A percentile compares a stretch with the other conserved stretches of the same genome.
Conservation (phyloP, 495 filamentous ascomycete species). For the Aspergillus cristatus region DNA sequence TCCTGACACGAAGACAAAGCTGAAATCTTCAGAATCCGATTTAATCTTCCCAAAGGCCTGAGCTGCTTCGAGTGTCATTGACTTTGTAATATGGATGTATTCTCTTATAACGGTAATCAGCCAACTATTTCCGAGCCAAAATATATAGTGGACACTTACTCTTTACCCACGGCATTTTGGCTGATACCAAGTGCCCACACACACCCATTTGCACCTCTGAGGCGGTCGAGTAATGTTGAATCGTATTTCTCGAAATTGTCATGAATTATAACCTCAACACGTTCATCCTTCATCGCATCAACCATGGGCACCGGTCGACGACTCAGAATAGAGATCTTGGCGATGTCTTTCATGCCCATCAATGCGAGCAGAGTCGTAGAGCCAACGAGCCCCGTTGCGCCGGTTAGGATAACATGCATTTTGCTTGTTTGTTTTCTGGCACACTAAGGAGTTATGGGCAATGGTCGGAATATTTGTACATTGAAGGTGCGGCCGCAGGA, state of each 20-base stretch:
- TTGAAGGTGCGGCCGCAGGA: no score
- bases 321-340: conserved; percentile 56
- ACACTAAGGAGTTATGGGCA: no score
- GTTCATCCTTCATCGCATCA: conserved; percentile 43
- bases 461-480: no score
- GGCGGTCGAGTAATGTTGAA: conserved; percentile 42
- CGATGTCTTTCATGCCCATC: conserved; percentile 45
- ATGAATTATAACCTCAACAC: conserved; percentile 54
- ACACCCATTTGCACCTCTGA: conserved; percentile 54
- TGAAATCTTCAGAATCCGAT: conserved; percentile 39
- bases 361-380: conserved; percentile 54
- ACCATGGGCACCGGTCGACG: conserved; percentile 56
- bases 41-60: conserved; percentile 46
- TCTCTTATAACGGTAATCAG: no score
- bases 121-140: no score
- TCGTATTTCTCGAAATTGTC: conserved; percentile 54
- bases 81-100: conserved; percentile 57
- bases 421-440: conserved; percentile 1
- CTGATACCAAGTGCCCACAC: conserved; percentile 65
- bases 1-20: conserved; percentile 64
- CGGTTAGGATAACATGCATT: conserved; percentile 70
- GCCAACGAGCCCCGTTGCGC: conserved; percentile 66
- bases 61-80: conserved; percentile 53
- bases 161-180: conserved; percentile 46
- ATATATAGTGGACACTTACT: conserved; percentile 30